Evolutionary conservation across 2,329 filamentous ascomycete genomes (phyloP), one percentile per base, ranked within the genome.

Genomic region (Saccharata proteae): DNA sequence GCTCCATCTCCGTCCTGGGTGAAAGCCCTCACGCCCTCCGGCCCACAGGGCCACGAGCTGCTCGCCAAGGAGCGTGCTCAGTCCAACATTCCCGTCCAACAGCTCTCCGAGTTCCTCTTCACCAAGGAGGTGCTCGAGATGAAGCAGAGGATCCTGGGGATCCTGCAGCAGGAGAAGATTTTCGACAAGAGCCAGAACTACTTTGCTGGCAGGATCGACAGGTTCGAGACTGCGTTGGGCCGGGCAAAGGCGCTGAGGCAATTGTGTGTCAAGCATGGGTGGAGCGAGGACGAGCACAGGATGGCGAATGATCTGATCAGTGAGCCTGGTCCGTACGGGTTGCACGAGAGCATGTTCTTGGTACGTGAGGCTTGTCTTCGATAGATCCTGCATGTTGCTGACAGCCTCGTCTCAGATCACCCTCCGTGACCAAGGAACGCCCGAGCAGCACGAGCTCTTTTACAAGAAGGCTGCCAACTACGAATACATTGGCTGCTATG

Each of bases 171-270:
- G 0, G 77, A 86, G 36, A 69, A 71, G 31, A 67, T 83, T 35
- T 85, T 86, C 43, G 77, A 85, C 56, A 86, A 85, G 59, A 74
- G 74, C 3, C 74, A 79, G 41, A 83, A 84, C 50, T 82, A 83
- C 57, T 81, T 80, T 51, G 67, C 72, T 42, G 78, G 79, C 24
- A 64, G 80, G 26, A 65, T 71, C 16, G 77, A 80, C 39, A 68
- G 74, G 29, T 75, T 85, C 45, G 70, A 81, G 48, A 71, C 69
- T 19, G 71, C 80, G 2, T 62, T 88, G 34, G 78, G 72, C 5
- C 65, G 79, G 37, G 78, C 67, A 27, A 86, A 86, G 66, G 68
- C 69, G 30, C 57, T 86, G 44, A 69, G 74, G 34, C 72, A 78
- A 45, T 60, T 88, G 36, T 64, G 69, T 17, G 65, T 71, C 32